These are phyloP conservation scores for Leccinellum rugosiceps DNA, from an alignment of 768 basidiomycete species.

Conservation along the genomic window DNA sequence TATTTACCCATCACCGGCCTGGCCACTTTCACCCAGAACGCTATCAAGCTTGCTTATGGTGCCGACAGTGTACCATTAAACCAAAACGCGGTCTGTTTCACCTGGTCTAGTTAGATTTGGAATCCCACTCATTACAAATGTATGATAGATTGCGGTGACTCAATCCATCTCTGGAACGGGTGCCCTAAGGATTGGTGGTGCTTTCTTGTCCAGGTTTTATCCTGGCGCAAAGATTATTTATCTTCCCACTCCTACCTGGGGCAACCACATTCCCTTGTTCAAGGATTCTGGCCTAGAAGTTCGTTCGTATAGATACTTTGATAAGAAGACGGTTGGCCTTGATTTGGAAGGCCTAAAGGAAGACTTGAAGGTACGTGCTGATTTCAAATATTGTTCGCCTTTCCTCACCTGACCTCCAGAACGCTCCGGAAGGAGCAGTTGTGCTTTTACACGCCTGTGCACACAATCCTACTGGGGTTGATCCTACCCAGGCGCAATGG, in stretches of 20 bases:
- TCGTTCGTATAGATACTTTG: conserved; percentile 89
- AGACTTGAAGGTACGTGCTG: conserved; percentile 68
- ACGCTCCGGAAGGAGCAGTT: conserved; percentile 73
- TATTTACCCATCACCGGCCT: conserved; percentile 96
- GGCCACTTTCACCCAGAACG: conserved; percentile 77
- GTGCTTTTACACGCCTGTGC: conserved; percentile 96
- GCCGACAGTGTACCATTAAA: conserved; percentile 69
- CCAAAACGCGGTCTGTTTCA: conserved; percentile 63
- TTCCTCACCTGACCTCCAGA: conserved; percentile 33
- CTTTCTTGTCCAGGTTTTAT: conserved; percentile 88
- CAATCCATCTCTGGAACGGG: conserved; percentile 99
- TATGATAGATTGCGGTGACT: conserved; percentile 70
- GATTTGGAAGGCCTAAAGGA: conserved; percentile 89
- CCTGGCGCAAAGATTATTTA: conserved; percentile 86
- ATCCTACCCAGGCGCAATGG: conserved; percentile 94
- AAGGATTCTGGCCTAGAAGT: conserved; percentile 94
- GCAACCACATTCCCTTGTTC: conserved; percentile 93
- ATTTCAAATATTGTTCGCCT: not conserved
- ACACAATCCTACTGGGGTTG: conserved; percentile 98
- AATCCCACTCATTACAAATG: not conserved
- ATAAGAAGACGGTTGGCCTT: conserved; percentile 87
- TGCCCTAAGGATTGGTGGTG: conserved; percentile 91
- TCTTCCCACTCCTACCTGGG: conserved; percentile 93
- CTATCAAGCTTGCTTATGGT: conserved; percentile 90
- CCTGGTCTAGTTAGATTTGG: not conserved